Evolutionary conservation across 306 rosid genomes (phyloP).

Genomic region (Casuarina glauca): DNA sequence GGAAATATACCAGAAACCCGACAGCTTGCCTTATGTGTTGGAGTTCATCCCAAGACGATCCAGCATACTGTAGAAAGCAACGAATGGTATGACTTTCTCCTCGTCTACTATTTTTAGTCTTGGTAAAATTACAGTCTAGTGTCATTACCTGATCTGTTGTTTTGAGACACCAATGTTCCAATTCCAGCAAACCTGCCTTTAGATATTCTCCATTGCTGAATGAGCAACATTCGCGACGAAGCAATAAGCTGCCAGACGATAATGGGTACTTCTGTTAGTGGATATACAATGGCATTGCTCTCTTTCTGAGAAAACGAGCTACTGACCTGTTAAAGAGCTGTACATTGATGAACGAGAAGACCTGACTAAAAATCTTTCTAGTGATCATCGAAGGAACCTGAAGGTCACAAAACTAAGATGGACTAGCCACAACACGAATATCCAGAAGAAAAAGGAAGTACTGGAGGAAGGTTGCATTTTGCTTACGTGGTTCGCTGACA

Average conservation of each 20-base stretch:
- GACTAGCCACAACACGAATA: conserved; percentile 6
- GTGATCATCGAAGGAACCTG: conserved; percentile 79
- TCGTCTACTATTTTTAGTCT: not conserved
- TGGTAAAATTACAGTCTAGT: conserved; percentile 8
- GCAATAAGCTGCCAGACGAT: conserved; percentile 60
- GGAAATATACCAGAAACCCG: conserved; percentile 70
- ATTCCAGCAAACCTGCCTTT: conserved; percentile 74
- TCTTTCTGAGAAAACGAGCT: conserved; percentile 7
- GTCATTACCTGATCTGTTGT: conserved; percentile 65
- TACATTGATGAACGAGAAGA: conserved; percentile 84
- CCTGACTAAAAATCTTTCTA: conserved; percentile 74
- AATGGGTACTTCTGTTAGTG: conserved; percentile 10
- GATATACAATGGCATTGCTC: not conserved
- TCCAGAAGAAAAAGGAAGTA: conserved; percentile 7
- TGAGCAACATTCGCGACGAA: conserved; percentile 91
- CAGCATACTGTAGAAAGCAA: conserved; percentile 54
- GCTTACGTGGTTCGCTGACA: conserved; percentile 67
- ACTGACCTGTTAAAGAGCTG: conserved; percentile 84
- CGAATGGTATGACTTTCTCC: conserved; percentile 1
- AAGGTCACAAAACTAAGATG: conserved; percentile 24
- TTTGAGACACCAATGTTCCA: conserved; percentile 82
- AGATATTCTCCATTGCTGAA: conserved; percentile 90
- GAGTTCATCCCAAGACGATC: conserved; percentile 82
- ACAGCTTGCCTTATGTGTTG: conserved; percentile 88
- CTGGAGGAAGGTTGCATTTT: conserved; percentile 9